Conservation (phyloP, 176 grass and related monocot species). For the Oryza coarctata region DNA sequence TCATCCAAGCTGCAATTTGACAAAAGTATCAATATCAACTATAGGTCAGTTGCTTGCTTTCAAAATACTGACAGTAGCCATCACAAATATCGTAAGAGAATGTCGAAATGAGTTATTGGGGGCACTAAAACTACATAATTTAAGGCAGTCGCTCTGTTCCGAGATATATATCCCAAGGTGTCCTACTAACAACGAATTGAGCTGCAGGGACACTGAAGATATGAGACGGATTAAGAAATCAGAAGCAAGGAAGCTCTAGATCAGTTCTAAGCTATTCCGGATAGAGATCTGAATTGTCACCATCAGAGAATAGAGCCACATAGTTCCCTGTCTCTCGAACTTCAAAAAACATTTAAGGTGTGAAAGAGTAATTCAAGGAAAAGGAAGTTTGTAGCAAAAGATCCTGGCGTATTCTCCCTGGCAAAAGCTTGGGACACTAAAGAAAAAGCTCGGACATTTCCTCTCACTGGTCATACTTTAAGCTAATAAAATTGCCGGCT, state of each 20-base stretch:
- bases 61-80: not conserved
- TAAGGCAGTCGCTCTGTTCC: not conserved
- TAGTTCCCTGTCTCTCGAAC: not conserved
- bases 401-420: not conserved
- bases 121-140: not conserved
- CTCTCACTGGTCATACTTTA: not conserved
- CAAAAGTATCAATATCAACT: not conserved
- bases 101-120: not conserved
- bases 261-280: not conserved
- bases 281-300: conserved; percentile 18
- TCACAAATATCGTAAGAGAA: not conserved
- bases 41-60: no score
- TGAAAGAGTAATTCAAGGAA: conserved; percentile 6
- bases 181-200: not conserved
- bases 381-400: conserved; percentile 4
- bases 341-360: conserved; percentile 4
- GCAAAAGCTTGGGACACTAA: not conserved
- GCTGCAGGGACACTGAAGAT: not conserved
- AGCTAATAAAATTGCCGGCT: not conserved
- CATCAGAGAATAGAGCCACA: conserved; percentile 6
- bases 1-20: conserved; percentile 12
- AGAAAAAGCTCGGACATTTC: not conserved
- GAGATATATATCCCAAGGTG: not conserved
- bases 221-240: not conserved
- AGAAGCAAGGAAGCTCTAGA: not conserved